Conservation (phyloP, 2,329 filamentous ascomycete species). For the Hypoxylon sp. region DNA sequence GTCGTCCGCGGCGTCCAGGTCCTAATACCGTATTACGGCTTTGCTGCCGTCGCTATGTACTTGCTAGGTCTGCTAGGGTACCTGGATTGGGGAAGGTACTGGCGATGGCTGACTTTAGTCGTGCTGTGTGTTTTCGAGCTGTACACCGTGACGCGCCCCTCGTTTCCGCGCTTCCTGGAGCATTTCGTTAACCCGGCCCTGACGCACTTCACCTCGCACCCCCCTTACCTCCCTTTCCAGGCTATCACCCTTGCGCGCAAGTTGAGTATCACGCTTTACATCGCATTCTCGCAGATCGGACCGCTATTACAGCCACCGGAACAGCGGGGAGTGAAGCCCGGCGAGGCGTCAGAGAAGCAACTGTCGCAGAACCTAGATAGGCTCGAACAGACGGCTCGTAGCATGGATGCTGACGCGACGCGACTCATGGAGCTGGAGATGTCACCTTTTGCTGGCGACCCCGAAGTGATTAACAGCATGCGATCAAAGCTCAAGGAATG, state of each 20-base stretch:
- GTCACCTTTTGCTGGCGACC: constrained; percentile 83
- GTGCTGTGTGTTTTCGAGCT: constrained; percentile 70
- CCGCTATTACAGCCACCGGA: constrained; percentile 70
- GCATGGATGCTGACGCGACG: constrained; percentile 77
- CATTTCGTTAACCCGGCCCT: constrained; percentile 62
- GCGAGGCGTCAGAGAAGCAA: constrained; percentile 62
- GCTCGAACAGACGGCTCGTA: constrained; percentile 71
- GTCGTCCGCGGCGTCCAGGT: constrained; percentile 74
- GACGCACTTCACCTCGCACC: constrained; percentile 59
- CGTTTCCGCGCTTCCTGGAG: constrained; percentile 63
- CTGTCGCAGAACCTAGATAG: constrained; percentile 75
- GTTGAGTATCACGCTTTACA: constrained; percentile 82
- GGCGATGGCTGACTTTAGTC: constrained; percentile 72
- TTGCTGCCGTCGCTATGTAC: constrained; percentile 71
- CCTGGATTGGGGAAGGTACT: constrained; percentile 76
- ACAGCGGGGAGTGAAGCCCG: constrained; percentile 46
- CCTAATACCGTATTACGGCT: constrained; percentile 73
- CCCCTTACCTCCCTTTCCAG: constrained; percentile 87
- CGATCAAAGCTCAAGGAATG: constrained; percentile 84
- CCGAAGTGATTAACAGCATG: constrained; percentile 73
- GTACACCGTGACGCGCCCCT: constrained; percentile 68
- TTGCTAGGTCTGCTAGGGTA: constrained; percentile 75
- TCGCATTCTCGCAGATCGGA: constrained; percentile 85
- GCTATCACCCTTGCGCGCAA: constrained; percentile 81
- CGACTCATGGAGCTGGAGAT: constrained; percentile 83